Base-by-base conservation (phyloP, 1,284 basidiomycete genomes). In the Anthracocystis setariae region DNA sequence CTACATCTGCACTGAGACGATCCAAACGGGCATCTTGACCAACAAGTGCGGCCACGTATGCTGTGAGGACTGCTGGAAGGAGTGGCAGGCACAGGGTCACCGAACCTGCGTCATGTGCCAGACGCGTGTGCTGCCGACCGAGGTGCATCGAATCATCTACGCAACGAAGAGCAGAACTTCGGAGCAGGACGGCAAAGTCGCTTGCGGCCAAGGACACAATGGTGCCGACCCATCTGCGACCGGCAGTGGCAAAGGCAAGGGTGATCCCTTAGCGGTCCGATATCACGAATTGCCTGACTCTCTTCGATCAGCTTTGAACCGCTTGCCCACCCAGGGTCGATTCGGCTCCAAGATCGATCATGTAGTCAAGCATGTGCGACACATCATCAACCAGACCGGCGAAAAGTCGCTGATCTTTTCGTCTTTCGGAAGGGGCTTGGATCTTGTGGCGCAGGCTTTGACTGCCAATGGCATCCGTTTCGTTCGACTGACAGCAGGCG, bases 381-480 rank as follows among this genome's bases (percentile, higher is more conserved):
- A 74, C 42, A 60, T 76, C 24, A 47, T 68, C 23, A 48, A 58
- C 33, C 49, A 42, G 8, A 64, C 60, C 7, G 74, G 74, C 21
- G 73, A 77, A 29, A 82, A 82, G 55, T 73, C 76, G 44, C 48
- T 82, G 21, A 68, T 82, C 47, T 82, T 82, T 55, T 77, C 75
- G 17, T 73, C 78, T 8, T 82, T 82, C 42, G 50, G 61, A n/a
- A 60, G 74, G n/a, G 80, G 80, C 5, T 48, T 82, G 20, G 77
- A 78, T 40, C 54, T 80, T 15, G 75, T 82, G 2, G 70, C 71
- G 3, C 71, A 80, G 40, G 62, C 73, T n/a, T 68, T 82, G 17
- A 63, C 64, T 12, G 68, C 66, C 18, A 79, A 82, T 32, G 73
- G 69, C 18, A 59, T 82, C 23, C 56, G 51, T 18, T 64, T 51